Evolutionary conservation across 164 flowering plant genomes (phyloP).

Genomic region (Berberis thunbergii): DNA sequence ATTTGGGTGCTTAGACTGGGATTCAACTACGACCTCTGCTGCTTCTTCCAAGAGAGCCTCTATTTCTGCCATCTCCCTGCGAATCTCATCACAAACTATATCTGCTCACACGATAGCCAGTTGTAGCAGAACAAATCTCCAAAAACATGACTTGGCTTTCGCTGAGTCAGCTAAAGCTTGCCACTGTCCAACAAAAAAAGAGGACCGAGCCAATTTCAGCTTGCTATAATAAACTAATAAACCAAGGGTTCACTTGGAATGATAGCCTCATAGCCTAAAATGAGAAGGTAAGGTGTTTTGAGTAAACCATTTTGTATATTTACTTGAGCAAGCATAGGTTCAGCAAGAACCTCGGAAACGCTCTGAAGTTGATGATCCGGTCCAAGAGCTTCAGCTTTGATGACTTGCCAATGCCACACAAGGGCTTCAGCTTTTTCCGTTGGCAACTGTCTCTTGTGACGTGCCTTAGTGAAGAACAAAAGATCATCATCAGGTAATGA

Average conservation of each 20-base stretch:
- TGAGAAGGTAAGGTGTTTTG: neutral
- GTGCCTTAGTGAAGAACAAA: conserved; percentile 26
- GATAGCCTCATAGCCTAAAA: too few species aligned
- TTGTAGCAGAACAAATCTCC: conserved; percentile 88
- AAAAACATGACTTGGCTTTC: conserved; percentile 57
- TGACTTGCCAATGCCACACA: conserved; percentile 77
- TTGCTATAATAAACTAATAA: neutral
- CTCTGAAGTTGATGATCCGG: conserved; percentile 49
- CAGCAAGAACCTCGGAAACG: conserved; percentile 78
- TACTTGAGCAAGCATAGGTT: conserved; percentile 85
- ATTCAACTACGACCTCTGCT: conserved; percentile 89
- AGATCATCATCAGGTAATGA: conserved; percentile 31
- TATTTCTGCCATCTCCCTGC: conserved; percentile 69
- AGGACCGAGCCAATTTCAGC: neutral
- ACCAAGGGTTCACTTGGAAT: neutral
- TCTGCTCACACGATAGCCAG: conserved; percentile 67
- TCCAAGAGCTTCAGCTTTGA: conserved; percentile 92
- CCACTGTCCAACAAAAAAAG: conserved; percentile 53
- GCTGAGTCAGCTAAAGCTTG: conserved; percentile 80
- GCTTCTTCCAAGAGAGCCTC: conserved; percentile 90
- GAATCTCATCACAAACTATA: conserved; percentile 41
- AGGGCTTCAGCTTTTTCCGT: conserved; percentile 85
- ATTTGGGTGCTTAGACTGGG: conserved; percentile 69
- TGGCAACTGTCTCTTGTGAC: conserved; percentile 48
- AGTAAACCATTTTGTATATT: conserved; percentile 1